Conservation (phyloP, 2,329 filamentous ascomycete species). For the Didymella segeticola region DNA sequence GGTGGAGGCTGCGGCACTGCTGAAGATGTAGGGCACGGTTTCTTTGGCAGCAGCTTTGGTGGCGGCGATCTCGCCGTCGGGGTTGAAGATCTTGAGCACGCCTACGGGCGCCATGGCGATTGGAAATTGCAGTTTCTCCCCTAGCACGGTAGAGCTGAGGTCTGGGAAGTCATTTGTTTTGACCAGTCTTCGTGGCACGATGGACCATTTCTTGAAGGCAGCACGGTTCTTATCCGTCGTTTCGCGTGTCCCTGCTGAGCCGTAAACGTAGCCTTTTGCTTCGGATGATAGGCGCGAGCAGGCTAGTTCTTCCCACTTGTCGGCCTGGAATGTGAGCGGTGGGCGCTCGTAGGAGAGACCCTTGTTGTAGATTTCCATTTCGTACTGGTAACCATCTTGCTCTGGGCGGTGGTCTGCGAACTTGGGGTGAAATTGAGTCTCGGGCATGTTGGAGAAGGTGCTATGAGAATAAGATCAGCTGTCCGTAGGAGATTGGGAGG, state of each 20-base stretch:
- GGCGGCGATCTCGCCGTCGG: slow-evolving; percentile 67
- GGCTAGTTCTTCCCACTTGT: slow-evolving; percentile 32
- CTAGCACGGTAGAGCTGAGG: slow-evolving; percentile 39
- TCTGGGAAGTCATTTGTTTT: slow-evolving; percentile 21
- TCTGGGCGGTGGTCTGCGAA: slow-evolving; percentile 18
- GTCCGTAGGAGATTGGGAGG: background rate
- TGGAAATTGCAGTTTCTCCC: slow-evolving; percentile 56
- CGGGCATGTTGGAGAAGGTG: slow-evolving; percentile 12
- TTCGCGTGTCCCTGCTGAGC: slow-evolving; percentile 42
- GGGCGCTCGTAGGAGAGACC: slow-evolving; percentile 44
- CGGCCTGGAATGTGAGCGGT: slow-evolving; percentile 42
- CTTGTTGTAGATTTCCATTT: slow-evolving; percentile 39
- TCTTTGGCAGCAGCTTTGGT: slow-evolving; percentile 66
- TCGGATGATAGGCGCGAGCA: slow-evolving; percentile 37
- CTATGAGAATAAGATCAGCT: background rate
- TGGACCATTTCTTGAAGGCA: slow-evolving; percentile 34
- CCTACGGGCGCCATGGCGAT: slow-evolving; percentile 71
- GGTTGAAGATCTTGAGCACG: slow-evolving; percentile 70
- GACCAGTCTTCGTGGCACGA: slow-evolving; percentile 27
- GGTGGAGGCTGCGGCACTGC: slow-evolving; percentile 65
- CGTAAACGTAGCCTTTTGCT: slow-evolving; percentile 44
- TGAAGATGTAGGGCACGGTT: slow-evolving; percentile 68
- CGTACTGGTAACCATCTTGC: slow-evolving; percentile 33
- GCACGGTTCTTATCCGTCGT: slow-evolving; percentile 40
- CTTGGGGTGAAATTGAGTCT: slow-evolving; percentile 20